Evolutionary conservation across 1,284 basidiomycete genomes (phyloP), one percentile per base, ranked within the genome.

Genomic region (Phlebopus sp.): DNA sequence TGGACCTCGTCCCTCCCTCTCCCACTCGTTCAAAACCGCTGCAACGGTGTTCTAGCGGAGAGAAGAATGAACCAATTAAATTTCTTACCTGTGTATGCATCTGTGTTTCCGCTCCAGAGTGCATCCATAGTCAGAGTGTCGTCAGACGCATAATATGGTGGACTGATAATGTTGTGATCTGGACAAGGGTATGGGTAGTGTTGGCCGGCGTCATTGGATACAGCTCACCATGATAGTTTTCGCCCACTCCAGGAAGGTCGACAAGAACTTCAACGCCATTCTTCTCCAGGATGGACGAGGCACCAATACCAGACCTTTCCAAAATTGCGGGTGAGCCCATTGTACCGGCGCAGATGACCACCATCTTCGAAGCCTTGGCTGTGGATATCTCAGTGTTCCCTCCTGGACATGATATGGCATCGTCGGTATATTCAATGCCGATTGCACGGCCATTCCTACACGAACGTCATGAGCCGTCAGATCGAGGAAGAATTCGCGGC

Each of bases 171-270:
- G 31, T 70, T 67, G 53, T 82, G 80, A 54, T 81, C 80, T 73
- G 38, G 17, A 17, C 30, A 40, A 30, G 10, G 37, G 6, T 1
- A 10, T 17, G 3, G 15, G 4, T 19, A 11, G 32, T 37, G 11
- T 3, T 29, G 21, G 21, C 27, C 27, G 8, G 7, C 27, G 9
- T 8, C 27, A 29, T 8, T 11, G 10, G 10, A 29, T 8, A 3
- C 0, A 9, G 27, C 27, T 11, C 9, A 49, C 78, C 78, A 63
- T 75, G 71, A 48, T 75, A 76, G 29, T 73, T 66, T 52, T 78
- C 73, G 5, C 81, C 80, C 0, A 83, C 79, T 2, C 78, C 78
- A 5, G 74, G 73, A 10, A 81, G 64, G 35, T 79, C 71, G 17
- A 79, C 73, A 9, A 73, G 27, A 35, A 63, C 60, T 9, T 59